Evolutionary conservation across 1,284 basidiomycete species (phyloP).

Genomic region (Blastosporella zonata): DNA sequence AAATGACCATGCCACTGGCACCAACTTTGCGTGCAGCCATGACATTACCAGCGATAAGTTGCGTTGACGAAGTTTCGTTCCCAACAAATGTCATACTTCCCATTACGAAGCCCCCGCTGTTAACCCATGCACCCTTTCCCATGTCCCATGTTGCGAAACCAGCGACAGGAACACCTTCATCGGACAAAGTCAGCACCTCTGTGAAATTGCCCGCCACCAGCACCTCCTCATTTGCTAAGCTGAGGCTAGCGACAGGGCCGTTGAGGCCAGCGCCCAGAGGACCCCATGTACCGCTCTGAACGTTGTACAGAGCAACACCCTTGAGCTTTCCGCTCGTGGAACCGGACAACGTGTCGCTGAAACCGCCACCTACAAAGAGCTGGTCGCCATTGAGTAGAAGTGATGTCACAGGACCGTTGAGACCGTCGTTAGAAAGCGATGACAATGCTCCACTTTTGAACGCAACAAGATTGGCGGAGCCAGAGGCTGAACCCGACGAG

Average conservation of each 20-base stretch:
- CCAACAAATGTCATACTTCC: slow-evolving; percentile 76
- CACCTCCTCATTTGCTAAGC: slow-evolving; percentile 49
- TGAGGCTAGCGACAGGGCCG: slow-evolving; percentile 66
- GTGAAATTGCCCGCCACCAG: slow-evolving; percentile 80
- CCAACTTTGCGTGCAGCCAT: slow-evolving; percentile 55
- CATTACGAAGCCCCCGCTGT: slow-evolving; percentile 68
- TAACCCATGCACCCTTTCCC: slow-evolving; percentile 62
- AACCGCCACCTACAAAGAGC: slow-evolving; percentile 85
- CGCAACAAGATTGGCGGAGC: slow-evolving; percentile 69
- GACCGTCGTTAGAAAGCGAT: slow-evolving; percentile 56
- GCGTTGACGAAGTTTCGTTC: slow-evolving; percentile 52
- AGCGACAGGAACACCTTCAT: slow-evolving; percentile 41
- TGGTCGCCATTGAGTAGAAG: slow-evolving; percentile 56
- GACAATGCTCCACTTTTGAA: slow-evolving; percentile 62
- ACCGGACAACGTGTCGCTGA: slow-evolving; percentile 63
- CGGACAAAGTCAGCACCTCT: slow-evolving; percentile 39
- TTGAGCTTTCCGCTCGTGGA: slow-evolving; percentile 53
- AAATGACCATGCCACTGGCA: slow-evolving; percentile 67
- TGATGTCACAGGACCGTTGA: slow-evolving; percentile 76
- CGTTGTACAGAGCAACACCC: slow-evolving; percentile 77
- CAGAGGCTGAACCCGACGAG: slow-evolving; percentile 51
- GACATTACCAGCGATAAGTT: slow-evolving; percentile 69
- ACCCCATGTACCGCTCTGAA: slow-evolving; percentile 65
- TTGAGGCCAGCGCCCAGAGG: slow-evolving; percentile 75
- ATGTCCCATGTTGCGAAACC: slow-evolving; percentile 83